Percentiles rank a stretch among this genome's conserved stretches.
Conservation (phyloP, 768 basidiomycete genomes). For the Tylopilus subfusipes region DNA sequence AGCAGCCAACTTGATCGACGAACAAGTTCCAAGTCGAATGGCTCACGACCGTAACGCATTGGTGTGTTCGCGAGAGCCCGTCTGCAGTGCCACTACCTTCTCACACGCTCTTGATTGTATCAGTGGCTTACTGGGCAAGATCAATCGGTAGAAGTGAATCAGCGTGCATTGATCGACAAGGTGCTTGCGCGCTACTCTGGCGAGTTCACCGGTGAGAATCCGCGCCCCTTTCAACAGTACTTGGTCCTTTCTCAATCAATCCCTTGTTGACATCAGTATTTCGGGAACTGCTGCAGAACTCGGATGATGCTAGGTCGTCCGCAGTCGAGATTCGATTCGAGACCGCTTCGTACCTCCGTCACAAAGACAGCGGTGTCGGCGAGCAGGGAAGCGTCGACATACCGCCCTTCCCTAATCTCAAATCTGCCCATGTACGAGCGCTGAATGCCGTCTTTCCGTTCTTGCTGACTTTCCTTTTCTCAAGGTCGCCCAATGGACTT, state of each 20-base stretch:
- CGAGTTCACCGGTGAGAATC: neutral
- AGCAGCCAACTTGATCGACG: no score
- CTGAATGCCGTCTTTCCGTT: neutral
- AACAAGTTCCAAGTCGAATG: no score
- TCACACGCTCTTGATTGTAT: neutral
- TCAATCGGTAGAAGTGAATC: neutral
- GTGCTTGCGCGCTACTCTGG: neutral
- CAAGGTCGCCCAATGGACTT: neutral
- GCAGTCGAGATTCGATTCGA: constrained; percentile 31
- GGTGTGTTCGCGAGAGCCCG: neutral
- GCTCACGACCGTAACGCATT: neutral
- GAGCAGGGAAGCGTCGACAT: constrained; percentile 6
- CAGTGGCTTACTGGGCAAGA: neutral
- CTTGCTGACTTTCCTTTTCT: neutral
- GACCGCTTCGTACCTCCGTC: constrained; percentile 49
- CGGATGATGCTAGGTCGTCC: neutral
- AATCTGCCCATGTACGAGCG: constrained; percentile 39
- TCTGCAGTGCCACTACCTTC: neutral
- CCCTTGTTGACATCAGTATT: neutral
- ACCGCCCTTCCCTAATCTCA: constrained; percentile 55
- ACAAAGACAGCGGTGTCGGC: constrained; percentile 8
- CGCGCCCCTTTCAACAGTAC: neutral
- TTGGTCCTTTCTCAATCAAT: neutral
- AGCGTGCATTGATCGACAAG: neutral
- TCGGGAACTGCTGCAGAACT: neutral